A percentile compares a stretch with the other conserved stretches of the same genome.
Evolutionary conservation across 2,329 filamentous ascomycete species (phyloP).

Genomic region (Fusarium chuoi): DNA sequence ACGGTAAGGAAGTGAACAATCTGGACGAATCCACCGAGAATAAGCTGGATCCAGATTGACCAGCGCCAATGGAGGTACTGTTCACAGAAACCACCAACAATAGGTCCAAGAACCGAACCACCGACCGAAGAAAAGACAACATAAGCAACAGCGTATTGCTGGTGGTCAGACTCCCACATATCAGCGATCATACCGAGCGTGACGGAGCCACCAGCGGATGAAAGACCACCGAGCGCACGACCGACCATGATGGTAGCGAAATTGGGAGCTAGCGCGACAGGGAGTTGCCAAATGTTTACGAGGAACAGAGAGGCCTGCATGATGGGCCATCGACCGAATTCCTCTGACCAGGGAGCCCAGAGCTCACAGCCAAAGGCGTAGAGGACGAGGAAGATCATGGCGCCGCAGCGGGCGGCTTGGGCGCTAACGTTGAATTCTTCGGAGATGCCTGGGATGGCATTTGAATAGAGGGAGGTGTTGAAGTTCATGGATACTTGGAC

Average conservation of each 20-base stretch:
- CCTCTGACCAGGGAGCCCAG: conserved; percentile 90
- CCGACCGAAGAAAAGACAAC: conserved; percentile 84
- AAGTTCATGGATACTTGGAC: conserved; percentile 84
- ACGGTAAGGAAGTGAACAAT: conserved; percentile 74
- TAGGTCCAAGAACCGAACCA: conserved; percentile 79
- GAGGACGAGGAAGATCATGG: conserved; percentile 79
- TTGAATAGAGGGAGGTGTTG: conserved; percentile 79
- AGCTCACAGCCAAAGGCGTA: conserved; percentile 90
- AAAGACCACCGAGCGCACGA: conserved; percentile 75
- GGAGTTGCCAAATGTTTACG: conserved; percentile 81
- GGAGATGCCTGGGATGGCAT: conserved; percentile 72
- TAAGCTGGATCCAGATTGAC: conserved; percentile 87
- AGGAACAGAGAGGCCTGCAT: conserved; percentile 78
- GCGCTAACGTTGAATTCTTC: conserved; percentile 74
- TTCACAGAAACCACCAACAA: conserved; percentile 82
- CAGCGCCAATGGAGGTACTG: conserved; percentile 73
- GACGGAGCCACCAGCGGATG: conserved; percentile 77
- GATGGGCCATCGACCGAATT: conserved; percentile 80
- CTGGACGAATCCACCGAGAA: conserved; percentile 78
- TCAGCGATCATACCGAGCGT: conserved; percentile 81
- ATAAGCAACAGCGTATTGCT: conserved; percentile 80
- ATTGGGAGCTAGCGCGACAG: conserved; percentile 77
- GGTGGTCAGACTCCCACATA: conserved; percentile 75
- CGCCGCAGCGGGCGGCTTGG: conserved; percentile 77
- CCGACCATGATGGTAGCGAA: conserved; percentile 76